These are phyloP conservation scores for Brassica hybrid DNA, from an alignment of 441 rosid species.

Conservation along the genomic window DNA sequence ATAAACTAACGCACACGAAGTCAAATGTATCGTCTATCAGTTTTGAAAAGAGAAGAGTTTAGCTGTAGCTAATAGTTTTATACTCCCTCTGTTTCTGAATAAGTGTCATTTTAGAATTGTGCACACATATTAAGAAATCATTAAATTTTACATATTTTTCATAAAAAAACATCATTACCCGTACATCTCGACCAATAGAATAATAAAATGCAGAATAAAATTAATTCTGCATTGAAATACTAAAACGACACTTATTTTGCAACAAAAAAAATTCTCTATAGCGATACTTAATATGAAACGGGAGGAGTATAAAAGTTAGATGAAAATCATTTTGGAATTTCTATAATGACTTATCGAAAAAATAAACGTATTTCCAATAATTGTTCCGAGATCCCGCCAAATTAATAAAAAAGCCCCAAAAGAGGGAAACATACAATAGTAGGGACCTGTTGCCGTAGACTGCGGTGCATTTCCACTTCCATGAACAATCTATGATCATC, in stretches of 20 bases:
- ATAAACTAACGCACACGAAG: neutral
- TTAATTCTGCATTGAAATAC: too few species aligned
- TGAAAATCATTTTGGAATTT: neutral
- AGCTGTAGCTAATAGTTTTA: neutral
- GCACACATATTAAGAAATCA: too few species aligned
- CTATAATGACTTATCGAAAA: neutral
- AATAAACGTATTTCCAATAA: neutral
- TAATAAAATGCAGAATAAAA: too few species aligned
- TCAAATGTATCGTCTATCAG: neutral
- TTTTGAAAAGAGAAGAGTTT: neutral
- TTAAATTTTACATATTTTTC: too few species aligned
- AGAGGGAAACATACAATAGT: conserved; percentile 29
- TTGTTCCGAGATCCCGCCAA: conserved; percentile 27
- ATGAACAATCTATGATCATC: conserved; percentile 25
- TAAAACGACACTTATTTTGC: too few species aligned
- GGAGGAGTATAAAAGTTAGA: neutral
- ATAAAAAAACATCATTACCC: too few species aligned
- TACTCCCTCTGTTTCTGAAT: too few species aligned
- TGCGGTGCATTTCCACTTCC: conserved; percentile 33
- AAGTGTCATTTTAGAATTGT: too few species aligned
- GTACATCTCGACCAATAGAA: too few species aligned
- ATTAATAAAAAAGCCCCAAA: conserved; percentile 22
- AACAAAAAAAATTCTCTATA: too few species aligned
- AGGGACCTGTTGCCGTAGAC: conserved; percentile 36
- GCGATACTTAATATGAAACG: too few species aligned